phyloP scores from a whole-genome alignment of 176 grass and related monocot genomes.

The Aegilops tauschii region DNA sequence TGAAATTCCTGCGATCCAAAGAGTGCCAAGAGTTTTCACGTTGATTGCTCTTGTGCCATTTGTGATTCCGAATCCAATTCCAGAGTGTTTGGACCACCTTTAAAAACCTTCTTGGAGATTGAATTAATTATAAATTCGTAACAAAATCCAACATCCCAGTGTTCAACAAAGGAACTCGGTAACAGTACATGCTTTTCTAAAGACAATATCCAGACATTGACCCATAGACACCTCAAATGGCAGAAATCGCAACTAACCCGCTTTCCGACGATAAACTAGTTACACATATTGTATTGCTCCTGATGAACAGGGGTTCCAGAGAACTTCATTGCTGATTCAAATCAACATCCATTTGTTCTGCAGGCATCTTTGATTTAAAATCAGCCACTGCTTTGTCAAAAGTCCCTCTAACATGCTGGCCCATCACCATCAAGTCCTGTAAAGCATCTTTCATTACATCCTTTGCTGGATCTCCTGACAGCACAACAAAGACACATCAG shows the following conservation, averaged over 20 bases:
- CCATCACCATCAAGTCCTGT: constrained; percentile 53
- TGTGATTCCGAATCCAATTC: neutral
- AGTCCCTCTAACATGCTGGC: constrained; percentile 60
- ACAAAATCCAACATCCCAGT: neutral
- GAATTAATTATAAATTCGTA: neutral
- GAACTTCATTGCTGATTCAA: constrained; percentile 3
- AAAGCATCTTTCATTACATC: constrained; percentile 75
- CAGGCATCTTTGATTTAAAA: constrained; percentile 31
- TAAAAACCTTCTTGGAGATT: neutral
- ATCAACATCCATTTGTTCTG: constrained; percentile 37
- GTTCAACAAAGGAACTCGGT: neutral
- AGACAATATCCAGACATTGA: neutral
- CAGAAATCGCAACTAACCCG: neutral
- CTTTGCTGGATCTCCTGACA: constrained; percentile 59
- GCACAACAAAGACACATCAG: constrained; percentile 17
- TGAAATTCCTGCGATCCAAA: neutral
- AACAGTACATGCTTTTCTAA: neutral
- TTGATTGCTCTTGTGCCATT: neutral
- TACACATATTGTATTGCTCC: neutral
- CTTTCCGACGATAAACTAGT: neutral
- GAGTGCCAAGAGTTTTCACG: neutral
- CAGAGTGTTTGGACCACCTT: neutral
- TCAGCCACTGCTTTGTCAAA: constrained; percentile 44
- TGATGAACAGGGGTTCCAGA: neutral
- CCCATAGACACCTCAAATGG: neutral